Conservation (phyloP, 768 basidiomycete genomes). For the Glaciozyma martinii region DNA sequence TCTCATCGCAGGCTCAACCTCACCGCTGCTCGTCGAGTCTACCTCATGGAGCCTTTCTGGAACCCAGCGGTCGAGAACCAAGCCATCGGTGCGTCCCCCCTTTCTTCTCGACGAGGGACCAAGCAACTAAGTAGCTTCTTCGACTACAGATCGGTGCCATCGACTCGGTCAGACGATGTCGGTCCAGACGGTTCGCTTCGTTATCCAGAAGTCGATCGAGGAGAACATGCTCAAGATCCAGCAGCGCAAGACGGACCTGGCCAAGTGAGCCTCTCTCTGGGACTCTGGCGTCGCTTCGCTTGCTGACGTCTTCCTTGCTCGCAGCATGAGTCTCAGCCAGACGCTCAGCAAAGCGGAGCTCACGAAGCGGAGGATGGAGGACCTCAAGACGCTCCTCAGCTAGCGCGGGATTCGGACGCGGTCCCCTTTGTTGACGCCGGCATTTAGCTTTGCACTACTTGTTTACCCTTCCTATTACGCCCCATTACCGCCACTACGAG, state of each 20-base stretch:
- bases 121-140: constrained; percentile 5
- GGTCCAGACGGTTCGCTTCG: constrained; percentile 82
- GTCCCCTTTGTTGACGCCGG: too few relatives aligned
- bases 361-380: constrained; percentile 75
- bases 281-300: too few relatives aligned
- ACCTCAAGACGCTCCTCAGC: constrained; percentile 45
- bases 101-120: neutral
- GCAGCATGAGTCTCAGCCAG: constrained; percentile 69
- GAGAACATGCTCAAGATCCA: constrained; percentile 85
- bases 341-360: constrained; percentile 81
- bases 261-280: constrained; percentile 53
- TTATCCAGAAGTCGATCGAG: constrained; percentile 92
- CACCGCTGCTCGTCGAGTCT: constrained; percentile 85
- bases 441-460: too few relatives aligned
- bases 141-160: constrained; percentile 44
- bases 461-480: too few relatives aligned
- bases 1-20: constrained; percentile 60
- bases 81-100: constrained; percentile 53
- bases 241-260: constrained; percentile 80
- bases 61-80: constrained; percentile 52
- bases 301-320: too few relatives aligned
- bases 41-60: constrained; percentile 55
- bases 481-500: too few relatives aligned
- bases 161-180: constrained; percentile 89
- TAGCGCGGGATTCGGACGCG: too few relatives aligned